Base-by-base conservation (phyloP, 208 protist genomes). In the Leishmania amazonensis region DNA sequence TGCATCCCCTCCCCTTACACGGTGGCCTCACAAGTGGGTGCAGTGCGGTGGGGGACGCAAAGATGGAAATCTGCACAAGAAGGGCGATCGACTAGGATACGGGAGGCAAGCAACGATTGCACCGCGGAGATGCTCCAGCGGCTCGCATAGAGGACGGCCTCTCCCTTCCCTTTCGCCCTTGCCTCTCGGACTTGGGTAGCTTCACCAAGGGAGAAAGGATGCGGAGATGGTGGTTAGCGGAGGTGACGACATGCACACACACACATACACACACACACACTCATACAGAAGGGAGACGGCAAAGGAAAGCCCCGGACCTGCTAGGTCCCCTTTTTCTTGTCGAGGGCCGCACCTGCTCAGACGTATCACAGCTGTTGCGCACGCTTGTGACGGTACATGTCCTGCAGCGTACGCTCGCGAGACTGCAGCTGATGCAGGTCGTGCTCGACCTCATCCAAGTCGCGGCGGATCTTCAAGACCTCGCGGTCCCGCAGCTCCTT, bases 401-500 rank as follows among this genome's bases (percentile, higher is more conserved):
- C 89, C 76, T 95, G 91, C 81, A 95, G 83, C 21, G 57, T 81
- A 53, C 76, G 76, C 72, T 95, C 91, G 35, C 84, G 86, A 38
- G 83, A 68, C 47, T 92, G 83, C 62, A 84, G 65, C 17, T 83
- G 81, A n/a, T 74, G 70, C 68, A 94, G 81, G 60, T 75, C 57
- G 6, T 80, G n/a, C 57, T 84, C 81, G 17, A 79, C 83, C 15
- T 79, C 79, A 35, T 92, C 85, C 8, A 94, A 60, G 42, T 78
- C 80, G 54, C 79, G 75, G 62, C 83, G 87, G 74, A 94, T 94
- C 65, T 85, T 86, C 53, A 80, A 45, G 31, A 79, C 65, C 71
- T 94, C 91, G 11, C 77, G 76, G 2, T 82, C 79, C 45, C 84
- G 80, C 42, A 88, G 67, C 3, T 79, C 77, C 15, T 71, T 1